Conservation (phyloP, 495 filamentous ascomycete genomes). For the Talaromyces nanjingensis region DNA sequence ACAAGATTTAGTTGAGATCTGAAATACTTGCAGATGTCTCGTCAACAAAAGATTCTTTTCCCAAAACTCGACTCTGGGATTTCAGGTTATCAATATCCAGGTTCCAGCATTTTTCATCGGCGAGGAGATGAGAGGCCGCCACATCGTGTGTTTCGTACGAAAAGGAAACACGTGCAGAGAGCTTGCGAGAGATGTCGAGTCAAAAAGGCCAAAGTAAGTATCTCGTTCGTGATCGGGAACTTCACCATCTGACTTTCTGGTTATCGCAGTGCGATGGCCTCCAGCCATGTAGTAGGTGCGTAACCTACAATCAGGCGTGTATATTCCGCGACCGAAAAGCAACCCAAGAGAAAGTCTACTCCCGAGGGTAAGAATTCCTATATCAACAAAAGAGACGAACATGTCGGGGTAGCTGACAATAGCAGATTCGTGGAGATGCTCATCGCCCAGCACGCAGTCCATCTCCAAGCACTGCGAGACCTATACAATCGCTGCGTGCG, state of each 20-base stretch:
- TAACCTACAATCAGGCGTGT: constrained; percentile 41
- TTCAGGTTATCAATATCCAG: constrained; percentile 21
- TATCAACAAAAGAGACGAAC: neutral
- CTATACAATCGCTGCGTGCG: constrained; percentile 38
- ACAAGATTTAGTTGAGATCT: neutral
- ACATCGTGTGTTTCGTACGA: constrained; percentile 42
- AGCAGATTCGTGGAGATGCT: constrained; percentile 43
- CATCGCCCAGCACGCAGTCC: constrained; percentile 38
- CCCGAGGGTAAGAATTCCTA: constrained; percentile 30
- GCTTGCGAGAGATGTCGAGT: constrained; percentile 43
- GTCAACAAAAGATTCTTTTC: constrained; percentile 32
- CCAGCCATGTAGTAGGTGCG: constrained; percentile 43
- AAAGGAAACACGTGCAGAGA: constrained; percentile 43
- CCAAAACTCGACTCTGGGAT: neutral
- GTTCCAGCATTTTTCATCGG: constrained; percentile 23
- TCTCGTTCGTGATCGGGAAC: too few species aligned
- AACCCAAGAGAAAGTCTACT: constrained; percentile 42
- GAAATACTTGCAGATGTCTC: constrained; percentile 24
- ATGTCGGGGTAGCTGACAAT: neutral
- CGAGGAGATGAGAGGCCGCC: constrained; percentile 33
- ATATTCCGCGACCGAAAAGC: constrained; percentile 42
- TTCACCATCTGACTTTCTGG: neutral
- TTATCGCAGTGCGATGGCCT: constrained; percentile 38
- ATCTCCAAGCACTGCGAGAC: constrained; percentile 38
- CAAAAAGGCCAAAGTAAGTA: constrained; percentile 37